phyloP scores from a whole-genome alignment of 2,329 filamentous ascomycete species.

The Nannizzia gypsea region DNA sequence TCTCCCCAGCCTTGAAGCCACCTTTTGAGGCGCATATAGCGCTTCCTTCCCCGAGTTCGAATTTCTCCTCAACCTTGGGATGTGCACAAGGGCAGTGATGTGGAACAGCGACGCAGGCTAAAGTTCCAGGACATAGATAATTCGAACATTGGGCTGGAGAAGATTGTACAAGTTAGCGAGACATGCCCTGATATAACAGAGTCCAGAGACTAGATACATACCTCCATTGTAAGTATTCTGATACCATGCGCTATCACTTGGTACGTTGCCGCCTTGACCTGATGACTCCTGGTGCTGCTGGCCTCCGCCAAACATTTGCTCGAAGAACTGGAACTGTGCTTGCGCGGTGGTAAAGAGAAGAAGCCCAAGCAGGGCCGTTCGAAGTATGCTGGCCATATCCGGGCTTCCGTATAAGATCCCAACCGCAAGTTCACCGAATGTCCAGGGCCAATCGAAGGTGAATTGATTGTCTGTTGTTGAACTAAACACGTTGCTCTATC shows the following conservation, averaged over 20 bases:
- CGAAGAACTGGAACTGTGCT: constrained; percentile 94
- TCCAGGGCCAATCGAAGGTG: background rate
- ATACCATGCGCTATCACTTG: constrained; percentile 75
- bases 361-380: constrained; percentile 29
- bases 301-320: constrained; percentile 76
- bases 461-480: background rate
- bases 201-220: constrained; percentile 4
- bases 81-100: constrained; percentile 94
- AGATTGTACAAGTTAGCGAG: background rate
- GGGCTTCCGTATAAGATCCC: background rate
- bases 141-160: constrained; percentile 68
- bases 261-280: constrained; percentile 61
- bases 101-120: constrained; percentile 90
- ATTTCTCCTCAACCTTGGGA: constrained; percentile 63
- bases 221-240: constrained; percentile 34
- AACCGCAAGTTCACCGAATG: background rate
- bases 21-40: constrained; percentile 39
- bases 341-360: constrained; percentile 50
- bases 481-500: constrained; percentile 1
- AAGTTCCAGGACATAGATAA: constrained; percentile 87
- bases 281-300: constrained; percentile 45
- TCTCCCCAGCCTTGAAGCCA: constrained; percentile 37
- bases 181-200: background rate
- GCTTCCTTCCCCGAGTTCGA: constrained; percentile 45
- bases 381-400: background rate